These are phyloP conservation scores for Blastomyces silverae DNA, from an alignment of 2,329 filamentous ascomycete species.

Conservation along the genomic window DNA sequence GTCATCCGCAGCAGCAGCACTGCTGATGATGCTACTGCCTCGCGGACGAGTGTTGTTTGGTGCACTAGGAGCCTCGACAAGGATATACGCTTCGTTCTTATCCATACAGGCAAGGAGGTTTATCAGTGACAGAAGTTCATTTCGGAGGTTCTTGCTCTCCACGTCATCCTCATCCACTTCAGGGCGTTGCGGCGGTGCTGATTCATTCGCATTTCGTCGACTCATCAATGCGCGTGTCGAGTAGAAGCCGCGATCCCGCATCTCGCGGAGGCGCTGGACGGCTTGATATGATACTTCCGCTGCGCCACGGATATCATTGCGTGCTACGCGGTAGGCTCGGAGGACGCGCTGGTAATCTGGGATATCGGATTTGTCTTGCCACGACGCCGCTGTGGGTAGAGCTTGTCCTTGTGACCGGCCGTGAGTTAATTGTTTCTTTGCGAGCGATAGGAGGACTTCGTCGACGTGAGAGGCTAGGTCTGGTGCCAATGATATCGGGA, in stretches of 20 bases:
- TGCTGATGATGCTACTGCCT: constrained; percentile 8
- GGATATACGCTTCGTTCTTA: constrained; percentile 68
- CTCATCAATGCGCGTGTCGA: constrained; percentile 31
- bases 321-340: constrained; percentile 81
- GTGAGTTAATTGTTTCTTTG: constrained; percentile 59
- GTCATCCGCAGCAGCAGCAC: constrained; percentile 14
- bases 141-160: constrained; percentile 50
- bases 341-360: constrained; percentile 81
- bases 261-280: constrained; percentile 46
- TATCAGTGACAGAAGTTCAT: constrained; percentile 83
- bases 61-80: constrained; percentile 38
- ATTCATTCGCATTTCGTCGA: constrained; percentile 33
- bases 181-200: constrained; percentile 22
- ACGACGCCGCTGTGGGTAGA: not conserved
- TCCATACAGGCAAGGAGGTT: constrained; percentile 86
- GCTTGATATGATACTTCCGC: constrained; percentile 53
- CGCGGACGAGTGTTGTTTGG: not conserved
- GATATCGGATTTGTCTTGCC: constrained; percentile 28
- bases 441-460: constrained; percentile 64
- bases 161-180: constrained; percentile 39
- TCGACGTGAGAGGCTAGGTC: constrained; percentile 73
- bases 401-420: constrained; percentile 8
- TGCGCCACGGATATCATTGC: constrained; percentile 77
- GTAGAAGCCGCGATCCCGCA: constrained; percentile 26
- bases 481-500: constrained; percentile 60